Evolutionary conservation across 2,329 filamentous ascomycete species (phyloP).

Genomic region (Cladobotryum protrusum): DNA sequence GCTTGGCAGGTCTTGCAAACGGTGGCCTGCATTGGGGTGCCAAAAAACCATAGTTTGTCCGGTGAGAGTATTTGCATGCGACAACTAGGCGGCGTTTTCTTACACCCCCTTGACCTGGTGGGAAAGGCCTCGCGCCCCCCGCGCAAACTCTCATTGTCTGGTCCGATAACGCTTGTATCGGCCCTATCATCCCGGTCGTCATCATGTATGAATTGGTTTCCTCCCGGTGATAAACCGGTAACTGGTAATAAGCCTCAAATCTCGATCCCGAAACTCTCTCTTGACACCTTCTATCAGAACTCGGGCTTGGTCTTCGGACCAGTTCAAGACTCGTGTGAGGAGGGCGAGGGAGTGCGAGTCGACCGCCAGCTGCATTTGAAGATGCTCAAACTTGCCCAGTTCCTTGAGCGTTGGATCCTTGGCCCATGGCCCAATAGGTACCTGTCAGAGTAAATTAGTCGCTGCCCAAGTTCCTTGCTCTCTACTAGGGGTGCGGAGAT

Average conservation of each 20-base stretch:
- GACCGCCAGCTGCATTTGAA: constrained; percentile 38
- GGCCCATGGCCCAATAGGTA: constrained; percentile 34
- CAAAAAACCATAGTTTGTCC: too few species aligned
- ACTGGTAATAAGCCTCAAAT: constrained; percentile 27
- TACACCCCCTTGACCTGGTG: too few species aligned
- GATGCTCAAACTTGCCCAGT: constrained; percentile 29
- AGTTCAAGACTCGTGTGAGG: constrained; percentile 32
- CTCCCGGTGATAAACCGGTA: constrained; percentile 30
- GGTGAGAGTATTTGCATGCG: too few species aligned
- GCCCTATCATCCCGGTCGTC: too few species aligned
- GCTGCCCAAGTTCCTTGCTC: background rate
- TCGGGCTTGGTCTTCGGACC: constrained; percentile 34
- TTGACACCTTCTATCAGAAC: constrained; percentile 38
- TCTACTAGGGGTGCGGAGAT: background rate
- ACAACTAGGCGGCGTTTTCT: too few species aligned
- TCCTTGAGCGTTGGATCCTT: constrained; percentile 32
- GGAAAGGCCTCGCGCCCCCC: too few species aligned
- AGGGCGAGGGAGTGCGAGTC: constrained; percentile 36
- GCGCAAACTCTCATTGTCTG: too few species aligned
- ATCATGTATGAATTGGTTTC: constrained; percentile 12
- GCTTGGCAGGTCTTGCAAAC: too few species aligned
- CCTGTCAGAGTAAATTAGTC: constrained; percentile 17
- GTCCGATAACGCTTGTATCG: too few species aligned
- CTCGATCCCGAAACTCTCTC: constrained; percentile 29
- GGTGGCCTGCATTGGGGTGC: too few species aligned